These are phyloP conservation scores for Flagelloscypha sp. DNA, from an alignment of 768 basidiomycete species.

Conservation along the genomic window DNA sequence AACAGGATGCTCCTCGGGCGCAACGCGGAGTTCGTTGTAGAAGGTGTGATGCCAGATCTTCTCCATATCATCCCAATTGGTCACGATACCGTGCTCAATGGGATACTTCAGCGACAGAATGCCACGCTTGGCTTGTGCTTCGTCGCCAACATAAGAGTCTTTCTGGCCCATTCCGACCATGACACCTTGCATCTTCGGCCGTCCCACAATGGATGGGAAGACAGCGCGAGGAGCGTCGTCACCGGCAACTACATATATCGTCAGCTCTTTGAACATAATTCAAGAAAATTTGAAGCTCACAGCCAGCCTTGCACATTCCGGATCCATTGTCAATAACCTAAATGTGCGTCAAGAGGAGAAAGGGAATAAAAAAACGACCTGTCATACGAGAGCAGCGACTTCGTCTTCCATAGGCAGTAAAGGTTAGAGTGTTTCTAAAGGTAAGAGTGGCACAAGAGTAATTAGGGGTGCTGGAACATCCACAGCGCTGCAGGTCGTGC, in stretches of 20 bases:
- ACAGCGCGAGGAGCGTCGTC: conserved; percentile 90
- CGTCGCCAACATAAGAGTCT: conserved; percentile 93
- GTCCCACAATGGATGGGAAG: conserved; percentile 96
- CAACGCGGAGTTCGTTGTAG: conserved; percentile 75
- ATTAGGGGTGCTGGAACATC: no score
- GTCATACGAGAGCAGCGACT: conserved; percentile 46
- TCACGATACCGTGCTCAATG: conserved; percentile 90
- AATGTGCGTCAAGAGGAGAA: conserved; percentile 1
- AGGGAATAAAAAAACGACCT: conserved; percentile 1
- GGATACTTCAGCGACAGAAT: conserved; percentile 91
- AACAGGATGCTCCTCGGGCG: conserved; percentile 70
- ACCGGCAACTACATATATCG: conserved; percentile 37
- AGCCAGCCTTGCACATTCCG: conserved; percentile 99
- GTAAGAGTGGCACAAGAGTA: no score
- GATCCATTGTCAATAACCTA: conserved; percentile 92
- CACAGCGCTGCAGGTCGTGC: no score
- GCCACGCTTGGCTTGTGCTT: conserved; percentile 92
- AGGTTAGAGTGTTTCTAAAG: no score
- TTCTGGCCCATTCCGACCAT: conserved; percentile 98
- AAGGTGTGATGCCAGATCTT: conserved; percentile 99
- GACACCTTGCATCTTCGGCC: conserved; percentile 89
- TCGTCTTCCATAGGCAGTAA: conserved; percentile 54
- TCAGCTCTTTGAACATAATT: conserved; percentile 9
- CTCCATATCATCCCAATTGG: conserved; percentile 99
- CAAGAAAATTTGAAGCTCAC: conserved; percentile 39